A percentile compares a stretch with the other conserved stretches of the same genome.
Conservation (phyloP, 1,284 basidiomycete species). For the Tylopilus sp. region DNA sequence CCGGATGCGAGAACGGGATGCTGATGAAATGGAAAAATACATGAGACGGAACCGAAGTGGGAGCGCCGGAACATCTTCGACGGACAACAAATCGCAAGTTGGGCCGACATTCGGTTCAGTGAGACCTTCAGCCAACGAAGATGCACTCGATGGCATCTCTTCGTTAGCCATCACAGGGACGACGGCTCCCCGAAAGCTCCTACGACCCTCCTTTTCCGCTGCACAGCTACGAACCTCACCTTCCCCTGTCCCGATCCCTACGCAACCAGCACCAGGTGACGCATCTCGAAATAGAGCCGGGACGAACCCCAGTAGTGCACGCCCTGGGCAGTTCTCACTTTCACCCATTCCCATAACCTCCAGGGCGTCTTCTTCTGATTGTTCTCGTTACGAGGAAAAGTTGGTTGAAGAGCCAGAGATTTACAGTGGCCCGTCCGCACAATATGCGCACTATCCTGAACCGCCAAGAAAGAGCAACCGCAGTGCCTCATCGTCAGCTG, state of each 20-base stretch:
- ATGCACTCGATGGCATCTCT: slow-evolving; percentile 49
- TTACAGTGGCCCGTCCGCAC: slow-evolving; percentile 60
- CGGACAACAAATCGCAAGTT: slow-evolving; percentile 60
- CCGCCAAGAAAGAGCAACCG: slow-evolving; percentile 44
- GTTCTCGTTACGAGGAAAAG: slow-evolving; percentile 38
- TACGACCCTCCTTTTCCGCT: slow-evolving; percentile 73
- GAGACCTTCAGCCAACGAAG: slow-evolving; percentile 48
- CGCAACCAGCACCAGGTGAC: slow-evolving; percentile 41
- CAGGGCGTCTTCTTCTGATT: slow-evolving; percentile 50
- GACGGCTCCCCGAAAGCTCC: slow-evolving; percentile 51
- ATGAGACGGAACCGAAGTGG: slow-evolving; percentile 73
- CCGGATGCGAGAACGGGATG: slow-evolving; percentile 75
- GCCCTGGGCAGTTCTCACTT: slow-evolving; percentile 35
- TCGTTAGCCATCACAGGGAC: slow-evolving; percentile 50
- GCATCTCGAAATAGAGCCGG: slow-evolving; percentile 57
- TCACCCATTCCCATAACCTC: slow-evolving; percentile 42
- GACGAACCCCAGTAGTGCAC: slow-evolving; percentile 52
- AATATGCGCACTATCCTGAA: slow-evolving; percentile 68
- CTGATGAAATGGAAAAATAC: slow-evolving; percentile 81
- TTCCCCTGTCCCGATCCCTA: slow-evolving; percentile 35
- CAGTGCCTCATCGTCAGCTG: slow-evolving; percentile 36
- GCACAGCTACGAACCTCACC: slow-evolving; percentile 61
- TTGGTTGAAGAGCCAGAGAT: slow-evolving; percentile 45
- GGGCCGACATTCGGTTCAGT: slow-evolving; percentile 47
- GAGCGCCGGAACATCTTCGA: slow-evolving; percentile 65